phyloP scores from a whole-genome alignment of 305 asterid species.

The Andrographis paniculata region DNA sequence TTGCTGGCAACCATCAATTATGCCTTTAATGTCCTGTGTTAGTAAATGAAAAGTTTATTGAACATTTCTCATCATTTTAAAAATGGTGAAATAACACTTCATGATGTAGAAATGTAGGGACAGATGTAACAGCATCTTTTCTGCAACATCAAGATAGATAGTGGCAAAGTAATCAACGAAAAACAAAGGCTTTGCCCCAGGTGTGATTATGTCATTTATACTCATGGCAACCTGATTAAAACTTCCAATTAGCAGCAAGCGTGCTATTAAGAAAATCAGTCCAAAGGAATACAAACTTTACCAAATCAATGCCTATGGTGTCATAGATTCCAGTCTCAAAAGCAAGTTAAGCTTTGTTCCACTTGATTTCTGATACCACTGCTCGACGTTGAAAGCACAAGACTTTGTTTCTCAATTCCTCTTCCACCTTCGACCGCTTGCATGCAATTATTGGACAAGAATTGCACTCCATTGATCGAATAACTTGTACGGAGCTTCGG shows the following conservation, averaged over 20 bases:
- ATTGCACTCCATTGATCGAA: constrained; percentile 14
- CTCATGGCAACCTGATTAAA: constrained; percentile 88
- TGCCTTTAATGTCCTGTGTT: constrained; percentile 84
- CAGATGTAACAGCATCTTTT: constrained; percentile 49
- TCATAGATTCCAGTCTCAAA: constrained; percentile 92
- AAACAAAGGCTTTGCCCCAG: constrained; percentile 95
- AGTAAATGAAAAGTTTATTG: constrained; percentile 7
- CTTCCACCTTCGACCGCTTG: constrained; percentile 15
- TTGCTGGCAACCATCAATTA: constrained; percentile 86
- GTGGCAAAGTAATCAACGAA: constrained; percentile 97
- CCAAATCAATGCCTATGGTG: constrained; percentile 95
- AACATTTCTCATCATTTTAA: not conserved
- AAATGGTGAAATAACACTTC: no score
- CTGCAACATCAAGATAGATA: constrained; percentile 84
- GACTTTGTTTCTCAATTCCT: constrained; percentile 19
- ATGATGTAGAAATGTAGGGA: no score
- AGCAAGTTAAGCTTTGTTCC: constrained; percentile 80
- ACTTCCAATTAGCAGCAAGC: constrained; percentile 13
- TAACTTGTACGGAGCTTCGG: constrained; percentile 16
- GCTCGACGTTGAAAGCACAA: constrained; percentile 26
- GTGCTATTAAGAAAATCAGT: no score
- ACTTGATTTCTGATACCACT: constrained; percentile 19
- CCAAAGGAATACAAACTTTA: constrained; percentile 14
- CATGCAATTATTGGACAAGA: constrained; percentile 10
- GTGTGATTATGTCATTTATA: constrained; percentile 89